phyloP scores from a whole-genome alignment of 2,329 filamentous ascomycete species.

The Meredithiella fracta region DNA sequence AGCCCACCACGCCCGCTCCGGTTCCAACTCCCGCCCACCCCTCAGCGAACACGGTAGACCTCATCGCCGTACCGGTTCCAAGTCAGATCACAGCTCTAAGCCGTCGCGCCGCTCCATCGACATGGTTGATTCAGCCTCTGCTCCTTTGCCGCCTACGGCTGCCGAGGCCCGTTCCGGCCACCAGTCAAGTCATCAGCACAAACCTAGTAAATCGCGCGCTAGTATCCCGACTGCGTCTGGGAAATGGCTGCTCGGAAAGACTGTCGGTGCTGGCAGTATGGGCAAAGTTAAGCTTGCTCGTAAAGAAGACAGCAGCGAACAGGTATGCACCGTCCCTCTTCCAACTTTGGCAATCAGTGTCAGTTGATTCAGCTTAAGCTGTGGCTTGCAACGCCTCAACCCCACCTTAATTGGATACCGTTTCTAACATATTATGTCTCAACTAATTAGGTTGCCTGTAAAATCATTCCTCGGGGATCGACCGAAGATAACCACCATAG shows the following conservation, averaged over 20 bases:
- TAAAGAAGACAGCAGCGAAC: constrained; percentile 76
- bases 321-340: constrained; percentile 40
- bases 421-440: not conserved
- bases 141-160: not conserved
- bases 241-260: constrained; percentile 91
- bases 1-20: constrained; percentile 8
- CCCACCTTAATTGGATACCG: not conserved
- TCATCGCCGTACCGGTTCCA: constrained; percentile 12
- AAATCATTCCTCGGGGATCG: constrained; percentile 85
- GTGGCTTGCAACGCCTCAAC: not conserved
- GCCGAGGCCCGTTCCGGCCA: constrained; percentile 8
- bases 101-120: constrained; percentile 8
- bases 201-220: constrained; percentile 47
- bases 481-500: constrained; percentile 66
- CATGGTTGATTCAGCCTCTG: constrained; percentile 11
- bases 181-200: constrained; percentile 17
- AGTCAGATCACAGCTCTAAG: constrained; percentile 9
- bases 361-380: not conserved
- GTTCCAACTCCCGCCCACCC: constrained; percentile 10
- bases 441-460: constrained; percentile 65
- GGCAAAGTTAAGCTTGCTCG: constrained; percentile 94
- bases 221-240: constrained; percentile 82
- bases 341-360: not conserved
- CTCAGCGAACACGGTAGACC: constrained; percentile 15
- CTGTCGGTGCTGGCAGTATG: constrained; percentile 95